Evolutionary conservation across 2,329 filamentous ascomycete species (phyloP), one percentile per base, ranked within the genome.

Genomic region (Trichophyton rubrum): DNA sequence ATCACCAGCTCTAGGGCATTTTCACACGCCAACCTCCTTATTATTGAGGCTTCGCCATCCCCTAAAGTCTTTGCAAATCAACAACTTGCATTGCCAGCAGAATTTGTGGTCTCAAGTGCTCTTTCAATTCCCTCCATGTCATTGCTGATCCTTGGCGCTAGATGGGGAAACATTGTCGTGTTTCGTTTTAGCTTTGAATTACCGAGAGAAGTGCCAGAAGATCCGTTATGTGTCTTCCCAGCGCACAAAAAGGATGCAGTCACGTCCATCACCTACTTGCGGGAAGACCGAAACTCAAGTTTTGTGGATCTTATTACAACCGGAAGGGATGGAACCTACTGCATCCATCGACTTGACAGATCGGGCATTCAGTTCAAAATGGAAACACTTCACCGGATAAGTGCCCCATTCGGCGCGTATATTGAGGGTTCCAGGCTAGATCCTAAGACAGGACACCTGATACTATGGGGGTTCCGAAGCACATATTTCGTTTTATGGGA

Each of bases 401-500:
- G 78, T 2, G 82, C 88, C 1, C 85, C 88, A 0, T 84, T 95
- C 49, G 88, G 87, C 0, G 85, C 87, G 0, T 84, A 89, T 66
- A 81, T 96, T 41, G 89, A 95, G 71, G 85, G 85, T 0, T 80
- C 86, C 0, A 86, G 83, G 74, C 81, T 92, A 62, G 69, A 78
- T 45, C 66, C 67, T 66, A 61, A 67, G 1, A 71, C 71, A 0
- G 71, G 77, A 1, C 79, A 88, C 55, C 75, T 96, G 0, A 76
- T 90, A 30, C 75, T 95, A 11, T 88, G 86, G 70, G 92, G 92
- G 2, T 97, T 96, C 74, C 84, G 83, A 60, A 85, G 87, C 69
- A 89, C 85, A 63, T 78, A 84, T 55, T 95, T 97, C 68, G 78
- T 95, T 11, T 80, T 92, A 8, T 93, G 89, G 83, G 89, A 96